Conservation (phyloP, 23 red algal species). For the Agarophyton chilense region DNA sequence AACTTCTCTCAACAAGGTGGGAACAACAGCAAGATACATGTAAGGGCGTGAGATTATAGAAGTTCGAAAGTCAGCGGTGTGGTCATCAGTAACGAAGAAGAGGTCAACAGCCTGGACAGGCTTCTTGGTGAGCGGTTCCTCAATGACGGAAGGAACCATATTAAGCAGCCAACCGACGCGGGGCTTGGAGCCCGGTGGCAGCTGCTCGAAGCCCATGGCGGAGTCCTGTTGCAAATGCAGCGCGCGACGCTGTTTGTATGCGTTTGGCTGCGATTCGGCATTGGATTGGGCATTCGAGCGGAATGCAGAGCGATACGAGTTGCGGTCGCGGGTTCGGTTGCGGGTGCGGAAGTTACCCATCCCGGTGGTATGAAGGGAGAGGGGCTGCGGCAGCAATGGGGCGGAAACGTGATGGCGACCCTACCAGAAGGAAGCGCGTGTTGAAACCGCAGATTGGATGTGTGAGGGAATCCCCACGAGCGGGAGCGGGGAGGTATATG, state of each 20-base stretch:
- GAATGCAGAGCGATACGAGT: constrained; percentile 7
- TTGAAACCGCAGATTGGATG: no score
- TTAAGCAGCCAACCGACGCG: constrained; percentile 95
- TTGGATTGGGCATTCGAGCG: background rate
- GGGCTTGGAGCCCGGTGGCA: constrained; percentile 45
- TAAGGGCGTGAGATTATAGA: constrained; percentile 88
- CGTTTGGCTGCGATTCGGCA: background rate
- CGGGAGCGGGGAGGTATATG: no score
- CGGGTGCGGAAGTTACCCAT: constrained; percentile 47
- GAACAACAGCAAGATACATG: constrained; percentile 81
- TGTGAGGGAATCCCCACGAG: no score
- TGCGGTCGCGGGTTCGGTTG: background rate
- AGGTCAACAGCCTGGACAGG: constrained; percentile 87
- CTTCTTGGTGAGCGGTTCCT: constrained; percentile 63
- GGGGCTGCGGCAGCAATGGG: background rate
- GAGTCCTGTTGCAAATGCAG: constrained; percentile 22
- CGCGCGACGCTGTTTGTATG: constrained; percentile 8
- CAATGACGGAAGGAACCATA: constrained; percentile 58
- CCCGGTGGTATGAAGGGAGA: background rate
- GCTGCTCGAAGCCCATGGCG: constrained; percentile 54
- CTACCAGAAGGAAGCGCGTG: background rate
- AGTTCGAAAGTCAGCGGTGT: constrained; percentile 77
- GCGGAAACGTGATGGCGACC: background rate
- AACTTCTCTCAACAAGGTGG: constrained; percentile 64
- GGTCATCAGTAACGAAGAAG: constrained; percentile 90